Conservation (phyloP, 2,329 filamentous ascomycete species). For the Calonectria pauciramosa region DNA sequence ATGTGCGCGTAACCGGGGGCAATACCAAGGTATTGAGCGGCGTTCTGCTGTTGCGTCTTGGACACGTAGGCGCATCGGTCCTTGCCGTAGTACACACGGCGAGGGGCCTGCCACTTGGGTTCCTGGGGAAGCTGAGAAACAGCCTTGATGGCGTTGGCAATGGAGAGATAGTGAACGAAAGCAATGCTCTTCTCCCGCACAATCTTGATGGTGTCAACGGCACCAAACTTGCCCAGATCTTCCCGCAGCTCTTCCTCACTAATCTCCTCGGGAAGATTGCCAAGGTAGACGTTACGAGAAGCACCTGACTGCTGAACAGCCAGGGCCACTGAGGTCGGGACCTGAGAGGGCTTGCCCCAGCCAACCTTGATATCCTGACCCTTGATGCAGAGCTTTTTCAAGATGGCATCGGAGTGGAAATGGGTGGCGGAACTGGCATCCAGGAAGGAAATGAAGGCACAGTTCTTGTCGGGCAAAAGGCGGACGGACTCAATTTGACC, state of each 20-base stretch:
- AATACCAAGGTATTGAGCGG: constrained; percentile 97
- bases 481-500: constrained; percentile 99
- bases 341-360: constrained; percentile 98
- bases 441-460: constrained; percentile 98
- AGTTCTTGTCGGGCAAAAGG: constrained; percentile 98
- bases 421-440: constrained; percentile 98
- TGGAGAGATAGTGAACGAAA: constrained; percentile 97
- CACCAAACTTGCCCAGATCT: constrained; percentile 95
- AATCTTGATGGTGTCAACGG: constrained; percentile 97
- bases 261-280: constrained; percentile 91
- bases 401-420: constrained; percentile 98
- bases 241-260: constrained; percentile 93
- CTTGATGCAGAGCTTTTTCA: constrained; percentile 99
- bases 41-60: constrained; percentile 99
- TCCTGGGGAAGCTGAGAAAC: constrained; percentile 97
- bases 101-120: constrained; percentile 94
- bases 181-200: constrained; percentile 98
- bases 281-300: constrained; percentile 96
- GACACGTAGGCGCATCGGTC: constrained; percentile 98
- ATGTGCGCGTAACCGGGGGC: constrained; percentile 97
- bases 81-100: constrained; percentile 98
- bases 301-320: constrained; percentile 98
- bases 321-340: constrained; percentile 96
- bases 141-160: constrained; percentile 98
- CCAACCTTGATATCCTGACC: constrained; percentile 99